Percentiles rank a stretch among this genome's conserved stretches.
Conservation (phyloP, 164 flowering plant species). For the Hamamelis virginiana region DNA sequence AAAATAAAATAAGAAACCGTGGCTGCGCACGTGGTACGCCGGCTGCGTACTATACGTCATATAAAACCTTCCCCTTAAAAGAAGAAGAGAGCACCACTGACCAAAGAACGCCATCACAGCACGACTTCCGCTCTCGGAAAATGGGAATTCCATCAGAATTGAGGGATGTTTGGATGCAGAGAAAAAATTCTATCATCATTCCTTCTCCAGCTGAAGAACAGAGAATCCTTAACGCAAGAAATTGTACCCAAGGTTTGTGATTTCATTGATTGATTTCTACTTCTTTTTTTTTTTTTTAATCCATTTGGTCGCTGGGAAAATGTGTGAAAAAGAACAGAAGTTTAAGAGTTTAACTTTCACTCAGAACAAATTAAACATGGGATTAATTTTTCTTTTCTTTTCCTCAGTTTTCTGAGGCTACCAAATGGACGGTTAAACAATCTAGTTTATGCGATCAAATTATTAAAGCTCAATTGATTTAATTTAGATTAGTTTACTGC, state of each 20-base stretch:
- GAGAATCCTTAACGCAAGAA: slow-evolving; percentile 13
- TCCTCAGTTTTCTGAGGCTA: neutral
- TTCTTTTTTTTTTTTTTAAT: neutral
- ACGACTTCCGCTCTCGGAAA: too few relatives aligned
- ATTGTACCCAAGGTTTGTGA: slow-evolving; percentile 30
- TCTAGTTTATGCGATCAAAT: too few relatives aligned
- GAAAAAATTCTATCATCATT: slow-evolving; percentile 14
- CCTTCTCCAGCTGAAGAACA: slow-evolving; percentile 37
- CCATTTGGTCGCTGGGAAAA: slow-evolving; percentile 5
- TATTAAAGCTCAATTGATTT: too few relatives aligned
- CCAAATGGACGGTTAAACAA: neutral
- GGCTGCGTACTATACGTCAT: too few relatives aligned
- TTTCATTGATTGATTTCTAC: neutral
- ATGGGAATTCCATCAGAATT: slow-evolving; percentile 33
- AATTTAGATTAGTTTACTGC: too few relatives aligned
- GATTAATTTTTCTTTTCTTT: neutral
- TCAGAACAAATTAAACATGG: too few relatives aligned
- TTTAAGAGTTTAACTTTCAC: neutral
- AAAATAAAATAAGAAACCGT: too few relatives aligned
- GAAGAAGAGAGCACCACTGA: too few relatives aligned
- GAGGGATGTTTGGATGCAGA: slow-evolving; percentile 23
- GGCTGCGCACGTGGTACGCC: too few relatives aligned
- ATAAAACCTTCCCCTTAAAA: too few relatives aligned
- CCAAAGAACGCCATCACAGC: too few relatives aligned
- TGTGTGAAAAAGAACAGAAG: neutral